Evolutionary conservation across 108 stramenopile genomes (phyloP).

Genomic region (Cyclotella sp.): DNA sequence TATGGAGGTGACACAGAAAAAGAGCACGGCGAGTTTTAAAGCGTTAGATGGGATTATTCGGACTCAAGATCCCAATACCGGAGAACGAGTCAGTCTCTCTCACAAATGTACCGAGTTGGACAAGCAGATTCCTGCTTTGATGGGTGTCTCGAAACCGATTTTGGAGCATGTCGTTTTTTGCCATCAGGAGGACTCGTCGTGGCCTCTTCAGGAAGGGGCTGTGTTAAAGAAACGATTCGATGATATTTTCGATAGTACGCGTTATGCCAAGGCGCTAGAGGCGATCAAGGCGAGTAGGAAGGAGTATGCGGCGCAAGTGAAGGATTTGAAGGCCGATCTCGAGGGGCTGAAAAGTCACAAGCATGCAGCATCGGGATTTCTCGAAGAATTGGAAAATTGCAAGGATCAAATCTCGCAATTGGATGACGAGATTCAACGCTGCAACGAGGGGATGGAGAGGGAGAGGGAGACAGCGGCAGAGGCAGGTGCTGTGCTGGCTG

Average conservation of each 20-base stretch:
- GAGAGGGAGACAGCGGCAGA: constrained; percentile 47
- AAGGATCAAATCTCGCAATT: constrained; percentile 72
- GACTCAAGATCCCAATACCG: constrained; percentile 60
- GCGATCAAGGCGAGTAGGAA: constrained; percentile 88
- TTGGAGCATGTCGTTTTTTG: constrained; percentile 97
- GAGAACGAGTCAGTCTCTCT: constrained; percentile 65
- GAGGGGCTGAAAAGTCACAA: constrained; percentile 81
- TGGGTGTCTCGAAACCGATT: constrained; percentile 96
- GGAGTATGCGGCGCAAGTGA: constrained; percentile 62
- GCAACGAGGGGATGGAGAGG: constrained; percentile 56
- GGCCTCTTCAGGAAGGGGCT: constrained; percentile 95
- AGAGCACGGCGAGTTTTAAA: constrained; percentile 84
- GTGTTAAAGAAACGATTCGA: constrained; percentile 99
- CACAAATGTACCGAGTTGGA: constrained; percentile 97
- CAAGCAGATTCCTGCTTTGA: constrained; percentile 77
- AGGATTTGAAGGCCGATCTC: constrained; percentile 88
- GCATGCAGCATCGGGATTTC: constrained; percentile 81
- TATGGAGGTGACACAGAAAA: constrained; percentile 94
- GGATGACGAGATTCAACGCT: constrained; percentile 69
- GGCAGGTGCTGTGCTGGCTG: constrained; percentile 18
- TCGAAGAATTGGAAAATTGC: constrained; percentile 64
- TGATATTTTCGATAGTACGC: constrained; percentile 98
- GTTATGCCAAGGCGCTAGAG: constrained; percentile 96
- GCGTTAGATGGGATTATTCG: constrained; percentile 92
- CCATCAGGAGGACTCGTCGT: constrained; percentile 94